Conservation (phyloP, 768 basidiomycete genomes). For the Suillus cothurnatus region DNA sequence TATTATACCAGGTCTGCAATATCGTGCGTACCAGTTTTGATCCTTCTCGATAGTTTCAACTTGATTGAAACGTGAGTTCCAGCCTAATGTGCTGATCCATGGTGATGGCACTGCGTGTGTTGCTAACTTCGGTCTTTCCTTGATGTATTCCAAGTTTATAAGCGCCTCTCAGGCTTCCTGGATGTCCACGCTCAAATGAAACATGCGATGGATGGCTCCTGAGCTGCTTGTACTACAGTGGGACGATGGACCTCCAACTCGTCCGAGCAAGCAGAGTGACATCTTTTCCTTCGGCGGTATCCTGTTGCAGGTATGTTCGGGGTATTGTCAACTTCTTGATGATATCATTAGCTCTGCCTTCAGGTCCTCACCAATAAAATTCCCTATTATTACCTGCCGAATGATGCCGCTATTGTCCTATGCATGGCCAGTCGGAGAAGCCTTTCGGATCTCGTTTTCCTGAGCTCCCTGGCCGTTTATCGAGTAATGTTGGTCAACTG, state of each 20-base stretch:
- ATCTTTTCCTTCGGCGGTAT: slow-evolving; percentile 44
- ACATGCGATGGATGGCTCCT: slow-evolving; percentile 46
- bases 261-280: slow-evolving; percentile 35
- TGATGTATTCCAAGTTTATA: slow-evolving; percentile 36
- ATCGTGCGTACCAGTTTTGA: neutral
- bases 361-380: neutral
- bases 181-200: slow-evolving; percentile 23
- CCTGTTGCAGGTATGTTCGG: slow-evolving; percentile 27
- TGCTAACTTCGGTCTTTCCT: slow-evolving; percentile 42
- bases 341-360: neutral
- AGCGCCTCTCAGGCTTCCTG: slow-evolving; percentile 13
- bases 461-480: neutral
- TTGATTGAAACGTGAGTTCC: neutral
- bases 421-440: neutral
- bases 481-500: neutral
- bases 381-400: neutral
- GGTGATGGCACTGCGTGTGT: slow-evolving; percentile 33
- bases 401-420: neutral
- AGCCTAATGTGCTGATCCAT: slow-evolving; percentile 41
- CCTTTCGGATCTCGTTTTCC: neutral
- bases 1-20: neutral
- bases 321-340: slow-evolving; percentile 24
- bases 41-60: neutral
- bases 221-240: slow-evolving; percentile 28
- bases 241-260: neutral